These are phyloP conservation scores for Acephala macrosclerotiorum DNA, from an alignment of 2,329 filamentous ascomycete genomes.

Conservation along the genomic window DNA sequence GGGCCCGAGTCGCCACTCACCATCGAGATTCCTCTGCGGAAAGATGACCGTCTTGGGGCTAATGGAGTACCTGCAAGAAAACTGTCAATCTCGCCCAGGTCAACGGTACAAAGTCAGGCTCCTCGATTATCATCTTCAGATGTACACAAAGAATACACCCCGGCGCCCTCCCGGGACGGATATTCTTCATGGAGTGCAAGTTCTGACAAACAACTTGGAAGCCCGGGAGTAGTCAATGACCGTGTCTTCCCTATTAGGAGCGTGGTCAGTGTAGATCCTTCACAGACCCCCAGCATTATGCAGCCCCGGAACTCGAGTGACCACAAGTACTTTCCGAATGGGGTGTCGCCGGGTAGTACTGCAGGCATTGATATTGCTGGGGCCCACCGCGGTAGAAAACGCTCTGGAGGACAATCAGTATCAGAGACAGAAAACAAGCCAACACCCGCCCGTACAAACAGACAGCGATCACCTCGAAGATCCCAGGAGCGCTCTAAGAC, in stretches of 20 bases:
- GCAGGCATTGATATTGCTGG: slow-evolving; percentile 19
- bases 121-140: slow-evolving; percentile 21
- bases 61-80: background rate
- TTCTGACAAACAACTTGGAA: slow-evolving; percentile 33
- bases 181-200: slow-evolving; percentile 30
- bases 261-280: slow-evolving; percentile 39
- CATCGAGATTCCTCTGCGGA: slow-evolving; percentile 17
- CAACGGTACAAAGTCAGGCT: background rate
- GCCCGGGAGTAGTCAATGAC: slow-evolving; percentile 29
- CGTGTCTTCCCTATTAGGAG: slow-evolving; percentile 42
- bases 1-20: slow-evolving; percentile 14
- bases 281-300: slow-evolving; percentile 34
- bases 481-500: slow-evolving; percentile 4
- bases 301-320: slow-evolving; percentile 30
- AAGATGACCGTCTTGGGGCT: background rate
- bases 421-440: slow-evolving; percentile 6
- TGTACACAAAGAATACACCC: slow-evolving; percentile 19
- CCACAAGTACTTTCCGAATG: slow-evolving; percentile 32
- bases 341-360: background rate
- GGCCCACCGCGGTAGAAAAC: background rate
- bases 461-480: background rate
- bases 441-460: background rate
- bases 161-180: slow-evolving; percentile 10
- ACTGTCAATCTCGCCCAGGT: slow-evolving; percentile 4
- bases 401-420: slow-evolving; percentile 9